Conservation (phyloP, 176 grass and related monocot species). For the Avena atlantica region DNA sequence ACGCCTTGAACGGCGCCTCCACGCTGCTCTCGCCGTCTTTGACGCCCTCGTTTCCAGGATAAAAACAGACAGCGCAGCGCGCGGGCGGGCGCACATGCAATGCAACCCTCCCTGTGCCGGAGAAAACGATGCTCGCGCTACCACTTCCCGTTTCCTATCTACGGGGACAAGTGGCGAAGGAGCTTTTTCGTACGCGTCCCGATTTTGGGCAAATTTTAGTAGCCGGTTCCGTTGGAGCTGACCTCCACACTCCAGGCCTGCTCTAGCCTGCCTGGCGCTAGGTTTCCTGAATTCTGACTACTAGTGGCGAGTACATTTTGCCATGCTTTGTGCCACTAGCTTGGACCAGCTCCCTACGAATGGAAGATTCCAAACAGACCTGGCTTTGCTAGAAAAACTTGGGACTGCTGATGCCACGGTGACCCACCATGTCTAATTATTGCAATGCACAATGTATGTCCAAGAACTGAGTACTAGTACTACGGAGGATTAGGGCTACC, state of each 20-base stretch:
- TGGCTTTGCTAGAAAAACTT: not conserved
- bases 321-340: not conserved
- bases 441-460: not conserved
- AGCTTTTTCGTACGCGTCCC: not conserved
- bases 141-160: not conserved
- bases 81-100: not conserved
- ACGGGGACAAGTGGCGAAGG: not conserved
- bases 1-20: not conserved
- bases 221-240: not conserved
- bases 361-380: not conserved
- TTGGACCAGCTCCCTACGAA: not conserved
- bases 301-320: not conserved
- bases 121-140: not conserved
- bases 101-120: not conserved
- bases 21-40: not conserved
- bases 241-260: not conserved
- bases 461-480: not conserved
- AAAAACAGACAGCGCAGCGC: no score
- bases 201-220: not conserved
- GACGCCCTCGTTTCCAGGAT: not conserved
- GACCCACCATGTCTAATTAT: not conserved
- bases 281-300: not conserved
- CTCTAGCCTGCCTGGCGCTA: not conserved
- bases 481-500: no score
- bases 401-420: not conserved